Conservation (phyloP, 805 yeast genomes). For the Myxozyma mucilagina region DNA sequence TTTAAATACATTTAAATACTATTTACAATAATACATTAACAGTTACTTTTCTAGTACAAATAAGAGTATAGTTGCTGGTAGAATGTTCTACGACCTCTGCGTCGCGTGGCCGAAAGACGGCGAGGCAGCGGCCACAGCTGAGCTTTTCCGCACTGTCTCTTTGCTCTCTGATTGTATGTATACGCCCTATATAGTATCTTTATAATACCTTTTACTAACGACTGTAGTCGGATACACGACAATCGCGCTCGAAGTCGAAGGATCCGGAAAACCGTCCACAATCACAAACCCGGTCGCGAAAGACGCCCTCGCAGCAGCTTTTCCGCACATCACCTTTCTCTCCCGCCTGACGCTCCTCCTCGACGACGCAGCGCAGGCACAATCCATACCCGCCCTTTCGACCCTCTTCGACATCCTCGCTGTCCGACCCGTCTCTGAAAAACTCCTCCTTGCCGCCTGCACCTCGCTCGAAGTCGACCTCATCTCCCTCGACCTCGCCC, state of each 20-base stretch:
- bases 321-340: slow-evolving; percentile 16
- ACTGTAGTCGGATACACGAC: slow-evolving; percentile 72
- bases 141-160: slow-evolving; percentile 33
- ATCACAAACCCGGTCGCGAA: slow-evolving; percentile 16
- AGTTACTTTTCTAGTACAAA: no score
- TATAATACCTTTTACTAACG: no score
- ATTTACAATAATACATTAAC: background rate
- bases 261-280: slow-evolving; percentile 35
- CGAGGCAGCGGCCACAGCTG: slow-evolving; percentile 14
- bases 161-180: slow-evolving; percentile 35
- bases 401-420: slow-evolving; percentile 76
- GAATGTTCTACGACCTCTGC: slow-evolving; percentile 42
- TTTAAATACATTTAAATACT: background rate
- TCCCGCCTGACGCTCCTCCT: slow-evolving; percentile 74
- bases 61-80: no score
- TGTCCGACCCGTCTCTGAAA: slow-evolving; percentile 76
- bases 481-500: slow-evolving; percentile 66
- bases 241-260: slow-evolving; percentile 67
- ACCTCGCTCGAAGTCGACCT: slow-evolving; percentile 78
- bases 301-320: slow-evolving; percentile 1
- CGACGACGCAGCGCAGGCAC: slow-evolving; percentile 76
- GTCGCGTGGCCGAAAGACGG: slow-evolving; percentile 41
- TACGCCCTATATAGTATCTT: no score
- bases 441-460: slow-evolving; percentile 71
- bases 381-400: slow-evolving; percentile 49